A percentile compares a stretch with the other conserved stretches of the same genome.
These are phyloP conservation scores for Decorospora gaudefroyi DNA, from an alignment of 2,329 filamentous ascomycete genomes.

Conservation along the genomic window DNA sequence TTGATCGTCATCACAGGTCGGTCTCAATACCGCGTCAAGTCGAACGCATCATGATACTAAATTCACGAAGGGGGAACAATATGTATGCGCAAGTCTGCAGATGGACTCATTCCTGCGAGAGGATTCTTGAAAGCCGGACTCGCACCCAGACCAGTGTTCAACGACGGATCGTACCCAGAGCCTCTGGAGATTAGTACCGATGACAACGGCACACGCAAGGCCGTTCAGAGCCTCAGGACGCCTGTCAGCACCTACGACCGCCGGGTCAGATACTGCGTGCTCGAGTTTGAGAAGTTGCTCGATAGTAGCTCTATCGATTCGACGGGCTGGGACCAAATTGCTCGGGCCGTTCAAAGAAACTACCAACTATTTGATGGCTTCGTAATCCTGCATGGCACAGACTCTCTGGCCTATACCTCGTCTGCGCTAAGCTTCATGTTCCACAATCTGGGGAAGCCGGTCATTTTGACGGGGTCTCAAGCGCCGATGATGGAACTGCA, in stretches of 20 bases:
- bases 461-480: slow-evolving; percentile 73
- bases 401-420: slow-evolving; percentile 84
- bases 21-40: slow-evolving; percentile 11
- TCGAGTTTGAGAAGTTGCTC: slow-evolving; percentile 82
- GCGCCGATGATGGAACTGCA: slow-evolving; percentile 89
- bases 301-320: slow-evolving; percentile 91
- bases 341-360: slow-evolving; percentile 76
- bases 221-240: slow-evolving; percentile 73
- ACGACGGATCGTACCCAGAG: slow-evolving; percentile 68
- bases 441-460: slow-evolving; percentile 85
- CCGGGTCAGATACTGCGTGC: slow-evolving; percentile 79
- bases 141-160: slow-evolving; percentile 81
- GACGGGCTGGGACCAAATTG: slow-evolving; percentile 83
- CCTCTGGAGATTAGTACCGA: slow-evolving; percentile 62
- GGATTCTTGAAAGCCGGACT: slow-evolving; percentile 83
- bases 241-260: slow-evolving; percentile 79
- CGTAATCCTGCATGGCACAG: slow-evolving; percentile 87
- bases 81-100: slow-evolving; percentile 82
- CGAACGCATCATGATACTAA: neutral
- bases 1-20: slow-evolving; percentile 85
- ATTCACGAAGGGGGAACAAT: slow-evolving; percentile 67
- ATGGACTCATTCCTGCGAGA: slow-evolving; percentile 73
- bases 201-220: slow-evolving; percentile 53
- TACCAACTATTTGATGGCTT: slow-evolving; percentile 90
- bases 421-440: slow-evolving; percentile 94